Conservation (phyloP, 2,329 filamentous ascomycete genomes). For the Phoma herbarum region DNA sequence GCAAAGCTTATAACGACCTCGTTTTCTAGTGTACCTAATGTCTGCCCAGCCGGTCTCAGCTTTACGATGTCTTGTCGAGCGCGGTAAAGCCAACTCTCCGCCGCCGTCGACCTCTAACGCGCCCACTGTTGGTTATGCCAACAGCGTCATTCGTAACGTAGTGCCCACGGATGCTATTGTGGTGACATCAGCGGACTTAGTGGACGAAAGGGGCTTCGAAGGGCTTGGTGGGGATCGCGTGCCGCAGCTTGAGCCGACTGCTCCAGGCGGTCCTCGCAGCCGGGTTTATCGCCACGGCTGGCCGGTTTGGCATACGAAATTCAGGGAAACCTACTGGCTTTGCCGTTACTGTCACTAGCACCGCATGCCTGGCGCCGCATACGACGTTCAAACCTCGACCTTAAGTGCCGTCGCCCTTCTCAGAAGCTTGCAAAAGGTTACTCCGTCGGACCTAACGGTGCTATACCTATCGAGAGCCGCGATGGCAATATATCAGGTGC, state of each 20-base stretch:
- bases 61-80: too few species aligned
- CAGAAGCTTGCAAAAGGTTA: neutral
- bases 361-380: neutral
- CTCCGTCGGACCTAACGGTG: too few species aligned
- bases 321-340: conserved; percentile 11
- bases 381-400: conserved; percentile 4
- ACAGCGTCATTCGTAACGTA: too few species aligned
- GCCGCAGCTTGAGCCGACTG: conserved; percentile 13
- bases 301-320: conserved; percentile 14
- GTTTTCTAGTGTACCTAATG: too few species aligned
- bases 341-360: conserved; percentile 8
- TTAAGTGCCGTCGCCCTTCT: neutral
- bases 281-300: conserved; percentile 15
- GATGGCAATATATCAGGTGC: neutral
- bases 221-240: conserved; percentile 18
- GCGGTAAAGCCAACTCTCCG: too few species aligned
- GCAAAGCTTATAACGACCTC: too few species aligned
- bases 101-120: too few species aligned
- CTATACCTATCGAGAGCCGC: neutral
- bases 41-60: too few species aligned
- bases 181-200: too few species aligned
- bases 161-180: too few species aligned
- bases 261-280: conserved; percentile 12
- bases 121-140: too few species aligned
- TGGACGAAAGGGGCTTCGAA: neutral